Percentiles rank a stretch among this genome's conserved stretches.
Evolutionary conservation across 2,329 filamentous ascomycete genomes (phyloP).

Genomic region (Aphanocladium album): DNA sequence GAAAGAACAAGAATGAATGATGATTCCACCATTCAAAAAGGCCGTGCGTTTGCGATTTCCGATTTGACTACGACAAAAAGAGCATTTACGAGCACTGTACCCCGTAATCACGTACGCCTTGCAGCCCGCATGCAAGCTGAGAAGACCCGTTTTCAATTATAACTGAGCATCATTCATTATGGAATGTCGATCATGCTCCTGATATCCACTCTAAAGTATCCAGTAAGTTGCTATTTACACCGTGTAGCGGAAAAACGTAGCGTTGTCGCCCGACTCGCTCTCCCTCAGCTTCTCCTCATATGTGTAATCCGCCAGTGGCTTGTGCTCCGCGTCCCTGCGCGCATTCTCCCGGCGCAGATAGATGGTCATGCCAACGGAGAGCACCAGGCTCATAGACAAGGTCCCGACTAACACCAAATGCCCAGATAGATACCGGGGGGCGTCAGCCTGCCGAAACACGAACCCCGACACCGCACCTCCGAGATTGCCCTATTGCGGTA

Average conservation of each 20-base stretch:
- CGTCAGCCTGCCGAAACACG: conserved; percentile 35
- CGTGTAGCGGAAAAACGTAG: conserved; percentile 51
- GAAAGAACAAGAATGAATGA: conserved; percentile 3
- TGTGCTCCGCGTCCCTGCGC: conserved; percentile 44
- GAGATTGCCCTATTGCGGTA: conserved; percentile 23
- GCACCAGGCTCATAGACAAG: conserved; percentile 46
- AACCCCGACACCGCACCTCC: conserved; percentile 31
- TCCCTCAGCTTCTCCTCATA: conserved; percentile 48
- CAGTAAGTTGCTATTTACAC: conserved; percentile 28
- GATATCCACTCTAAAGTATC: neutral
- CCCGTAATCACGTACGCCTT: conserved; percentile 5
- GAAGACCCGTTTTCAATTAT: neutral
- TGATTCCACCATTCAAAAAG: conserved; percentile 1
- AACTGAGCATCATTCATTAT: neutral
- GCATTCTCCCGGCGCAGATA: conserved; percentile 54
- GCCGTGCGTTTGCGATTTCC: neutral
- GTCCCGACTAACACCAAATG: conserved; percentile 54
- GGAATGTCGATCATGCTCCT: neutral
- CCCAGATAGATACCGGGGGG: conserved; percentile 51
- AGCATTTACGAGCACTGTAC: neutral
- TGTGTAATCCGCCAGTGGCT: conserved; percentile 45
- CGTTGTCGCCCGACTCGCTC: conserved; percentile 51
- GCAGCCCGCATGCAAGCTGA: neutral
- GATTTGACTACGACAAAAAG: neutral
- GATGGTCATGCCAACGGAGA: conserved; percentile 51